Evolutionary conservation across 345 rosid species (phyloP), one percentile per base, ranked within the genome.

Genomic region (Luvunga scandens): DNA sequence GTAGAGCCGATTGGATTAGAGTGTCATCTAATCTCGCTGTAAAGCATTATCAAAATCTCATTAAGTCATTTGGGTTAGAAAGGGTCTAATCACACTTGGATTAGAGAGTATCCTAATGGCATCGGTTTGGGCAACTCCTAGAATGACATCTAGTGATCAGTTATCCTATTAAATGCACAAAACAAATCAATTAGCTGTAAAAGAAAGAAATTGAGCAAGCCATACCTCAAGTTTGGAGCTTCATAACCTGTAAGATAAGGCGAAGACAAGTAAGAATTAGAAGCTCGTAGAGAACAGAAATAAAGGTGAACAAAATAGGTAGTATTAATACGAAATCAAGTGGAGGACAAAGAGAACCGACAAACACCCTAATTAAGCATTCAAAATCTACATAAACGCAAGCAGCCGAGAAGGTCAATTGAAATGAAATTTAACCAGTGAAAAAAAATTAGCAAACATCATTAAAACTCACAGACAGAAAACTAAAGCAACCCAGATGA

Each of bases 211-310:
- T 18, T 14, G 42, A 64, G 67, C 1, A 53, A 74, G 31, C 57
- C 71, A 76, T 78, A 91, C 98, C 97, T 91, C 66, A 91, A 85
- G 80, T 91, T 90, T 63, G 95, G 97, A 86, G 98, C 90, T 83
- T 91, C 95, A 80, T 77, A 95, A 71, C 98, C 98, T 95, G 93
- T 84, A 80, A 22, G 45, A 70, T 10, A 36, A 67, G 42, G 13
- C 59, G 36, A 69, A 27, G 50, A 72, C 21, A 68, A 75, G 71
- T 19, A 83, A 71, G 56, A 66, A n/a, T 77, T 22, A 2, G 57
- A 53, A 53, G 57, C 5, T 13, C 50, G 16, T 25, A 63, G 61
- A 13, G 33, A 62, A 57, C 65, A 57, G 9, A 56, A 56, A 22
- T n/a, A 38, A 48, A 27, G 7, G 31, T 34, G 21, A 22, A 22